Evolutionary conservation across 2,329 filamentous ascomycete species (phyloP), one percentile per base, ranked within the genome.

Genomic region (Aspergillus pseudonomiae): DNA sequence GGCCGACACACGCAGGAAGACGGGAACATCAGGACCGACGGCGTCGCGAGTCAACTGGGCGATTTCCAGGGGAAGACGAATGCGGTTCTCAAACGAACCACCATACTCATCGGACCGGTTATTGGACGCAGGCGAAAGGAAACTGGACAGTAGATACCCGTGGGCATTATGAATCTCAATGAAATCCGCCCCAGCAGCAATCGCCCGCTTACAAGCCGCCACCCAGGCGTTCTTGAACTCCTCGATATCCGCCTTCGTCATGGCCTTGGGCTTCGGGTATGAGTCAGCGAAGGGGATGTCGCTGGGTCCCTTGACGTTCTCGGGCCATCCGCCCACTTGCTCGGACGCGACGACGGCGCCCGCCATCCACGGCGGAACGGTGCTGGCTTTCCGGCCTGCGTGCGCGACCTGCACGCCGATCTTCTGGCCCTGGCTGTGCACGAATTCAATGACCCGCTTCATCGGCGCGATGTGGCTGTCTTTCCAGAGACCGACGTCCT

Each of bases 161-260:
- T 95, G 92, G 0, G 91, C 92, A 68, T 85, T 86, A 79, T 95
- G 92, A 57, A 96, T 87, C 75, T 96, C 92, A 63, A 96, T 88
- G 9, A 89, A 85, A 73, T 96, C 92, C 56, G 92, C 86, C 0
- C 92, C 93, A 1, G 88, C 89, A 65, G 86, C 81, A 5, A 94
- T 77, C 1, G 92, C 85, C 43, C 89, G 80, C 67, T 82, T 81
- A 0, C 86, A 83, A 0, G 86, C 82, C 1, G 84, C 84, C 5
- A 82, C 86, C 79, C 87, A 95, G 11, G 84, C 84, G 46, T 78
- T 74, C 71, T 93, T 89, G 53, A 92, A 79, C 3, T 81, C 77
- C 68, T 87, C 81, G 66, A 96, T 94, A 58, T 94, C 89, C 1
- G 84, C 80, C 2, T 85, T 77, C 0, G 87, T 90, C 85, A 95